phyloP scores from a whole-genome alignment of 345 rosid genomes.

The Arabidopsis suecica region DNA sequence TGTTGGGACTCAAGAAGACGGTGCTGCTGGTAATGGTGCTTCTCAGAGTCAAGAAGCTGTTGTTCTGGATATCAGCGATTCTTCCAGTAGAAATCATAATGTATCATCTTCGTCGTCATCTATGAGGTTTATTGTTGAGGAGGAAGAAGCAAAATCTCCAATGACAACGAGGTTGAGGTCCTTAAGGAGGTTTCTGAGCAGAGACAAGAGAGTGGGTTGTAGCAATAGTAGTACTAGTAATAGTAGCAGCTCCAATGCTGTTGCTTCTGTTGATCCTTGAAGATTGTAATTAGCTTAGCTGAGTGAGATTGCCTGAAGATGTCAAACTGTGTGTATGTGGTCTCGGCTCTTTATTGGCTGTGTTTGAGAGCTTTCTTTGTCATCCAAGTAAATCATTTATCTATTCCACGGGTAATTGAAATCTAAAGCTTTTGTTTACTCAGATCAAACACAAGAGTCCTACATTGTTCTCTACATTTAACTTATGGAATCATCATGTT shows the following conservation, averaged over 20 bases:
- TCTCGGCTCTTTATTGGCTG: slow-evolving; percentile 31
- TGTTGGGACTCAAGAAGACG: slow-evolving; percentile 54
- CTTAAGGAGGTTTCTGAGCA: slow-evolving; percentile 77
- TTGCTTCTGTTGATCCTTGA: slow-evolving; percentile 59
- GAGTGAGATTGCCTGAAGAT: slow-evolving; percentile 41
- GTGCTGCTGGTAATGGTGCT: slow-evolving; percentile 43
- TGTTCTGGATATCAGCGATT: slow-evolving; percentile 57
- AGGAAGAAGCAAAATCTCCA: slow-evolving; percentile 77
- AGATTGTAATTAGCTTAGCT: slow-evolving; percentile 27
- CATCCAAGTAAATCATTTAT: slow-evolving; percentile 26
- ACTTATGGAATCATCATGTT: neutral
- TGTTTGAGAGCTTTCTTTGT: slow-evolving; percentile 34
- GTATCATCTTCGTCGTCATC: slow-evolving; percentile 33
- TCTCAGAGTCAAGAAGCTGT: slow-evolving; percentile 46
- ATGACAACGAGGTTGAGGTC: slow-evolving; percentile 78
- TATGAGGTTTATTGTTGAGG: slow-evolving; percentile 47
- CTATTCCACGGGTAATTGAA: neutral
- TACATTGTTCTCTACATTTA: too few species aligned
- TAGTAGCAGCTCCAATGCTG: slow-evolving; percentile 50
- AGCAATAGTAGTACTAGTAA: slow-evolving; percentile 47
- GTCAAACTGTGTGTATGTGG: slow-evolving; percentile 30
- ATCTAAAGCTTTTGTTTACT: neutral
- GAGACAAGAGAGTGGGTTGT: slow-evolving; percentile 70
- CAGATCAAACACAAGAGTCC: neutral
- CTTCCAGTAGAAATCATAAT: slow-evolving; percentile 53